Conservation (phyloP, 176 grass and related monocot species). For the Typha latifolia region DNA sequence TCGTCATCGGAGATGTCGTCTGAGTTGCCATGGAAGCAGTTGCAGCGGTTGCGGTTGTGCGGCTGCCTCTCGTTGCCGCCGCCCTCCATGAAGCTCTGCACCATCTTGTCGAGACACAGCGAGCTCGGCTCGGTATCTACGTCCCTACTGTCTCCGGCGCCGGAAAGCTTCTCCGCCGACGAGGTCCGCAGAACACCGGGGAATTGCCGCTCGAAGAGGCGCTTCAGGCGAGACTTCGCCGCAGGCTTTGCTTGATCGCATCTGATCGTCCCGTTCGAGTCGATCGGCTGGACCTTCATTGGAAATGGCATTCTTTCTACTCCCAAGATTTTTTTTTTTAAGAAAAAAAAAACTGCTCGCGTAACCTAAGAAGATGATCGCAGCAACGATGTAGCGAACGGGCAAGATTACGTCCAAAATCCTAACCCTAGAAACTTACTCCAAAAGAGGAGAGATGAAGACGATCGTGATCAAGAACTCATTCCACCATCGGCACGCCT, state of each 20-base stretch:
- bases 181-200: slow-evolving; percentile 46
- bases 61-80: slow-evolving; percentile 10
- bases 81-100: slow-evolving; percentile 83
- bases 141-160: slow-evolving; percentile 13
- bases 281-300: slow-evolving; percentile 75
- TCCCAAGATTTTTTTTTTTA: neutral
- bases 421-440: neutral
- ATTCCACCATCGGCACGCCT: neutral
- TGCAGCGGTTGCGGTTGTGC: slow-evolving; percentile 44
- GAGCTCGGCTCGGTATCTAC: slow-evolving; percentile 63
- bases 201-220: slow-evolving; percentile 82
- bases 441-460: neutral
- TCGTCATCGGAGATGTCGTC: slow-evolving; percentile 35
- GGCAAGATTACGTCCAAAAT: neutral
- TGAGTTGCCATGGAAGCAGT: slow-evolving; percentile 58
- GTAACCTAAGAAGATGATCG: neutral
- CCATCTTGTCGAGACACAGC: slow-evolving; percentile 84
- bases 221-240: slow-evolving; percentile 66
- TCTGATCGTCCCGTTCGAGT: slow-evolving; percentile 22
- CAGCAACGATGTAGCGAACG: neutral
- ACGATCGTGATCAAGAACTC: neutral
- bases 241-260: slow-evolving; percentile 14
- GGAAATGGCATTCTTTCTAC: neutral
- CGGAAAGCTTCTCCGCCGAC: slow-evolving; percentile 49
- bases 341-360: neutral